Evolutionary conservation across 805 yeast species (phyloP), one percentile per base, ranked within the genome.

Genomic region (Pichia gijzeniarum): DNA sequence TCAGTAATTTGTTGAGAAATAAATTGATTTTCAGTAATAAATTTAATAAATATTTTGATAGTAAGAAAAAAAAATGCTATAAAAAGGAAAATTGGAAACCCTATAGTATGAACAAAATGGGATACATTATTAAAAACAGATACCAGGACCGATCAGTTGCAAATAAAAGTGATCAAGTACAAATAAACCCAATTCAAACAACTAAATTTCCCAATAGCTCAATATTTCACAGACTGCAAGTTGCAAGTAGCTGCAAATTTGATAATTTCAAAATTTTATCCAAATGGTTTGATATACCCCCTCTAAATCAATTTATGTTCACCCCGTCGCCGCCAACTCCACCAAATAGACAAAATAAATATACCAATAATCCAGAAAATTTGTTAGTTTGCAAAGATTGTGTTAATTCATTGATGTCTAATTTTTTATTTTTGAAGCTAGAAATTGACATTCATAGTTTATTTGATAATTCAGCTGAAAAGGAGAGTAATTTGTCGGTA

Each of bases 251-350:
- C 14, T 55, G 58, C 35, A 58, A 55, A 35, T 55, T 58, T 8
- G 55, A 55, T 7, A 43, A 53, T 6, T 57, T 49, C 44, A 62
- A 61, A 44, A 47, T 59, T 10, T 47, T 65, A 19, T 53, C 63
- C 3, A 63, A 59, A 45, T 65, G 70, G 70, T 64, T 62, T 53
- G 63, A 57, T 14, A 50, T 65, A 16, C 68, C 69, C 0, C 70
- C 70, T 4, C 62, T 65, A 45, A 62, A 62, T 46, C 62, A 63
- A 39, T 60, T 57, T 39, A 52, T 54, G 22, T 57, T 54, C 41
- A 58, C 63, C 0, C 66, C 66, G 3, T 54, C 63, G 2, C 67
- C 66, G 8, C 66, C 66, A 8, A 62, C 67, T 1, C 67, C 67
- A 9, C 65, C 65, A 10, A 58, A 57, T 17, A 56, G 54, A 6